These are phyloP conservation scores for Kondoa subrosea DNA, from an alignment of 768 basidiomycete genomes.

Conservation along the genomic window DNA sequence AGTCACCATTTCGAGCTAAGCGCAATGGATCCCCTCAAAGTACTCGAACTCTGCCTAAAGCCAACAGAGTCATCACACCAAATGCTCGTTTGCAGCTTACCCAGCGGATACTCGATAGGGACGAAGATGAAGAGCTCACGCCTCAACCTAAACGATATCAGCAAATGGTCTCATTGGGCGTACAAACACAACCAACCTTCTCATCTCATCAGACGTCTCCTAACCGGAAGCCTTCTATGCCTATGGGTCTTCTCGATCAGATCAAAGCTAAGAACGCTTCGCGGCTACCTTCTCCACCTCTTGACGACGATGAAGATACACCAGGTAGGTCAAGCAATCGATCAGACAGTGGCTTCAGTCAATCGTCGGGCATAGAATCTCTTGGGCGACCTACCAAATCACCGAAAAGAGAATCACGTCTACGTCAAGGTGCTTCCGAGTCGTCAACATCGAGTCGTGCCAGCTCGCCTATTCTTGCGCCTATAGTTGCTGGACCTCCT, in stretches of 20 bases:
- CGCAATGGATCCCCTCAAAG: neutral
- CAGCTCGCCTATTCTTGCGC: neutral
- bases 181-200: neutral
- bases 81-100: neutral
- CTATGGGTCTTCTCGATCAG: neutral
- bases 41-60: neutral
- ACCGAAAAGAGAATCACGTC: neutral
- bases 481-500: neutral
- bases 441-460: neutral
- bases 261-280: slow-evolving; percentile 14
- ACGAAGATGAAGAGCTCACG: neutral
- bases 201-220: neutral
- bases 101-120: neutral
- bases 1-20: neutral
- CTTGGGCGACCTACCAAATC: neutral
- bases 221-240: neutral
- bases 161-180: neutral
- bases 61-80: neutral
- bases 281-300: neutral
- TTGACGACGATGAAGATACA: neutral
- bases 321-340: neutral
- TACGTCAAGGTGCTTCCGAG: neutral
- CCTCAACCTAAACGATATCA: neutral
- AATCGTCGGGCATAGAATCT: neutral
- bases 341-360: neutral